Evolutionary conservation across 1,284 basidiomycete genomes (phyloP), one percentile per base, ranked within the genome.

Genomic region (Malassezia arunalokei): DNA sequence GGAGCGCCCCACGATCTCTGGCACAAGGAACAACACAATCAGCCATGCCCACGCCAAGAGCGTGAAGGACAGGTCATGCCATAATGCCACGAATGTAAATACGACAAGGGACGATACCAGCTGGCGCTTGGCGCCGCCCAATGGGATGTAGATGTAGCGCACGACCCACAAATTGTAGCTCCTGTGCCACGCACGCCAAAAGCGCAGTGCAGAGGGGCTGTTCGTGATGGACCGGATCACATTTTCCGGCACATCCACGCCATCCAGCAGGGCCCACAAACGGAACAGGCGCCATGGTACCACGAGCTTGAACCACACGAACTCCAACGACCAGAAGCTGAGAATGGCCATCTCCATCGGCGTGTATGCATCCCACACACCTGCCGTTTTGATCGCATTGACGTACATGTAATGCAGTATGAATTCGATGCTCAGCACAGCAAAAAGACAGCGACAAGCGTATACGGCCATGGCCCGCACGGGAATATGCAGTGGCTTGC

Each of bases 161-260:
- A 92, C 83, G 44, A 91, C 79, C 92, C 94, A 98, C 8, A 96
- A 79, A 69, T 98, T 98, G 76, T 91, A 98, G 63, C 84, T 87
- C 8, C 92, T 78, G 74, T 98, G 92, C 94, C 92, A 98, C 56
- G 83, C 83, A 57, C 91, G 76, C 92, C 92, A 98, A 74, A 98
- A 98, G 0, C 88, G 90, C 2, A 85, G 74, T 0, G 84, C 82
- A 1, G 90, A 95, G 69, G 95, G 96, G 74, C 96, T 98, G 76
- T 98, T 98, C n/a, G 83, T 86, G 81, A 96, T 86, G 71, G 94
- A 96, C 12, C 94, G 80, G 5, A 99, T 81, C 94, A 98, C 95
- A 73, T 99, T 99, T 74, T 99, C 94, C 0, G 90, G 94, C 1
- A 90, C 84, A 64, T 96, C 88, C 30, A 96, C 80, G 0, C 87